A percentile compares a stretch with the other conserved stretches of the same genome.
These are phyloP conservation scores for Gentiana straminea DNA, from an alignment of 257 asterid species.

Conservation along the genomic window DNA sequence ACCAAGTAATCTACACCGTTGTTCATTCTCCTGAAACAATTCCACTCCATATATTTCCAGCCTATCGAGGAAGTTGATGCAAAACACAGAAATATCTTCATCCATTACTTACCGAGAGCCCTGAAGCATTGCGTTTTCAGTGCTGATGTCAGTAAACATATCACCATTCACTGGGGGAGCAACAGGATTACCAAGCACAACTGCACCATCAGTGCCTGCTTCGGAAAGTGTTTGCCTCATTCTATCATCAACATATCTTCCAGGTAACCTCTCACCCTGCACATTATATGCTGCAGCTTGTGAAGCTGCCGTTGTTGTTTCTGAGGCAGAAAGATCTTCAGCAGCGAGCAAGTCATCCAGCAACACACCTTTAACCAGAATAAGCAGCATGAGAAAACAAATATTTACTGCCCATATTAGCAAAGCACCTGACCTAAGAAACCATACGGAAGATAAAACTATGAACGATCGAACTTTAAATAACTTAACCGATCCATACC, in stretches of 20 bases:
- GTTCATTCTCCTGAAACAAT: slow-evolving; percentile 51
- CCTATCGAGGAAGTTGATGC: neutral
- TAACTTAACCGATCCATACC: no score
- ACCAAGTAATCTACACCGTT: slow-evolving; percentile 94
- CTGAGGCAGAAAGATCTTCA: slow-evolving; percentile 96
- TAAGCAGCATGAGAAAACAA: neutral
- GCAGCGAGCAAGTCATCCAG: slow-evolving; percentile 94
- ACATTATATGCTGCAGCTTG: slow-evolving; percentile 47
- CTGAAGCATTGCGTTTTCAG: slow-evolving; percentile 80
- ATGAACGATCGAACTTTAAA: no score
- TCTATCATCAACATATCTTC: slow-evolving; percentile 72
- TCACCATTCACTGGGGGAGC: slow-evolving; percentile 96
- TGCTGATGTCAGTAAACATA: slow-evolving; percentile 75
- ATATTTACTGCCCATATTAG: no score
- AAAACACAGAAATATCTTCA: slow-evolving; percentile 8
- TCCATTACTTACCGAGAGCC: slow-evolving; percentile 42
- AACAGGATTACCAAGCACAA: slow-evolving; percentile 87
- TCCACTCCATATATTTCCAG: slow-evolving; percentile 15
- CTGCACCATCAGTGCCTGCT: slow-evolving; percentile 64
- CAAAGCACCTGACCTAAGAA: no score
- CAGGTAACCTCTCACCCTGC: slow-evolving; percentile 54
- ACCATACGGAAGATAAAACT: no score
- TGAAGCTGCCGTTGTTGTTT: slow-evolving; percentile 91
- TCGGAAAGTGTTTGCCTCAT: slow-evolving; percentile 41
- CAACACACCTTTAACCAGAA: slow-evolving; percentile 60